Evolutionary conservation across 2,329 filamentous ascomycete species (phyloP), one percentile per base, ranked within the genome.

Genomic region (Colletotrichum tofieldiae): DNA sequence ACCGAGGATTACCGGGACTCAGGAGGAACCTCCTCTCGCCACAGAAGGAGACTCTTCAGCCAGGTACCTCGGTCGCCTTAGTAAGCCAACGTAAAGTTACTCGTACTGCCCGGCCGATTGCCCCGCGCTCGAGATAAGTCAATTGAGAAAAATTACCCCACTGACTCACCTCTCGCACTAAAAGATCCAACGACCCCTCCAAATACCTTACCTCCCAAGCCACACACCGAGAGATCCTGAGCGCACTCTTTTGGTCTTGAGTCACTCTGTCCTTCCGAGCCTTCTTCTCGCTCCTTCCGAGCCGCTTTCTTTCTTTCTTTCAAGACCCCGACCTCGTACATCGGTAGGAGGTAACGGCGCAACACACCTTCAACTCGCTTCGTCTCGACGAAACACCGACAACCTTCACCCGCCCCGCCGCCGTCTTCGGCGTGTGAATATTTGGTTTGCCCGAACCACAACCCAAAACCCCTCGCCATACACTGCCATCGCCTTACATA

Each of bases 81-180:
- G 43, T 32, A 43, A 29, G 37, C 56, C 14, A 5, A 61, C 12
- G 18, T n/a, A 45, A 26, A 61, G n/a, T 5, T 16, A 37, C 29
- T 56, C 20, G 11, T 18, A 14, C n/a, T 58, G 14, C 14, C 47
- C n/a, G 26, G 37, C 35, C 32, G 55, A 35, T 37, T 71, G 68
- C 68, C 68, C 65, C 68, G 68, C 68, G 68, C 64, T 71, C 6
- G 49, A 60, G 7, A 59, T 39, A 60, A 47, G 52, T 69, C 65
- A 64, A 64, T 72, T 60, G 45, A 45, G 51, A 73, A 71, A 68
- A 73, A 71, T 56, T 71, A 72, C 71, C 71, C 71, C 71, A 71
- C 71, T 71, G 60, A 73, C 71, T 73, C 66, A 70, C 61, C 35
- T 61, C 41, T 47, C 66, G 9, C 66, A 59, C 59, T 35, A 52